Base-by-base conservation (phyloP, 768 basidiomycete genomes). In the Suillus weaverae region DNA sequence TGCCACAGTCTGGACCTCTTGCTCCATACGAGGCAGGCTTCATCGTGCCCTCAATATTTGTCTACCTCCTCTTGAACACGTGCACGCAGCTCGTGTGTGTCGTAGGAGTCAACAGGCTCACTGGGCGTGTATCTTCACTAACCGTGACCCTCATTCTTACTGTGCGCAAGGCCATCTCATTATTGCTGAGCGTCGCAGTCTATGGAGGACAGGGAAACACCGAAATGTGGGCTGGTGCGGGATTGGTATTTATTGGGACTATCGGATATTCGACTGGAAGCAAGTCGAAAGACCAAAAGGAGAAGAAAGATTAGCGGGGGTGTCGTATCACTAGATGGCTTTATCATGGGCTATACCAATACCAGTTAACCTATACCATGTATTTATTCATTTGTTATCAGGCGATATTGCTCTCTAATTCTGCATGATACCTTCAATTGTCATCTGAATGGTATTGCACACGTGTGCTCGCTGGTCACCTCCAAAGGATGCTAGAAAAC, bases 81-180 rank as follows among this genome's bases (percentile, higher is more conserved):
- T 63, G 89, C 44, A 96, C 95, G 0, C 94, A 95, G 72, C 81
- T 95, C 5, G 66, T 96, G 9, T 98, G 95, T 76, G 88, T 91
- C 18, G 81, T 92, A 0, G 95, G 95, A 38, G 95, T 97, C 51
- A 88, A 97, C 74, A 82, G 92, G 55, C 83, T 98, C 66, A 94
- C 94, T 0, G 87, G 89, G 0, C 84, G 87, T 54, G 89, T 93
- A 7, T 86, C 85, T 59, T 83, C 89, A 11, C 81, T 95, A 46
- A 90, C 86, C 0, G 92, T 95, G 20, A 92, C 90, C 4, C 88
- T 94, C 62, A 83, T 93, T 32, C 81, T 94, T 48, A 90, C 90
- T 61, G 89, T 95, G 20, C 84, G 92, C 64, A 95, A 95, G 72
- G 92, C 92, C 14, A 81, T 85, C 36, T 93, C 91, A 62, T 78